Evolutionary conservation across 2,329 filamentous ascomycete genomes (phyloP).

Genomic region (Parasarocladium wereldwijsianum): DNA sequence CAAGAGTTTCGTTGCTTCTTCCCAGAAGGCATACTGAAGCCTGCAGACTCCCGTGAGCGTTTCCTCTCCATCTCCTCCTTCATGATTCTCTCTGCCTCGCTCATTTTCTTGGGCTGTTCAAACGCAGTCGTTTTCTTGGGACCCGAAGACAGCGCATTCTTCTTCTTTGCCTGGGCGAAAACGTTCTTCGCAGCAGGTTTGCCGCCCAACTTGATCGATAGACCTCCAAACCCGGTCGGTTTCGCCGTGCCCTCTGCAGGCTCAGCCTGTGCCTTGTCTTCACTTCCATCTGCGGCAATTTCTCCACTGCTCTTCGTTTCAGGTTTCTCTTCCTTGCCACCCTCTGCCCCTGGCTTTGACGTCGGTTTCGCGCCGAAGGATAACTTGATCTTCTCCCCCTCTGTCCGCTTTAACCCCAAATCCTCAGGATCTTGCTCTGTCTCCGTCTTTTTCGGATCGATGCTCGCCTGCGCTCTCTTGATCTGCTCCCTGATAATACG

Average conservation of each 20-base stretch:
- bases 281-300: conserved; percentile 4
- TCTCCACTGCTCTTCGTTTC: too few relatives aligned
- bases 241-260: conserved; percentile 13
- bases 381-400: conserved; percentile 64
- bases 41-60: conserved; percentile 33
- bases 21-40: conserved; percentile 28
- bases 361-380: conserved; percentile 41
- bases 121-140: conserved; percentile 45
- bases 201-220: conserved; percentile 51
- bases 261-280: conserved; percentile 6
- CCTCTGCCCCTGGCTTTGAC: conserved; percentile 10
- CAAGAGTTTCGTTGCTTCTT: conserved; percentile 35
- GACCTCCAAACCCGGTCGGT: conserved; percentile 16
- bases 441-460: conserved; percentile 24
- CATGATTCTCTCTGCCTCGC: conserved; percentile 80
- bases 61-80: conserved; percentile 67
- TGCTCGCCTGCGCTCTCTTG: conserved; percentile 47
- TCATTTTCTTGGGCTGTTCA: conserved; percentile 67
- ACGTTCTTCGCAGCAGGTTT: conserved; percentile 58
- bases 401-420: conserved; percentile 40
- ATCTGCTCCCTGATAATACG: conserved; percentile 75
- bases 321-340: conserved; percentile 8
- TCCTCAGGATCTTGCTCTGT: conserved; percentile 26
- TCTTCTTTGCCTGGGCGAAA: conserved; percentile 54
- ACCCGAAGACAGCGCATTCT: conserved; percentile 39